Percentiles rank a stretch among this genome's conserved stretches.
These are phyloP conservation scores for Agaricales sp. DNA, from an alignment of 1,284 basidiomycete species.

Conservation along the genomic window DNA sequence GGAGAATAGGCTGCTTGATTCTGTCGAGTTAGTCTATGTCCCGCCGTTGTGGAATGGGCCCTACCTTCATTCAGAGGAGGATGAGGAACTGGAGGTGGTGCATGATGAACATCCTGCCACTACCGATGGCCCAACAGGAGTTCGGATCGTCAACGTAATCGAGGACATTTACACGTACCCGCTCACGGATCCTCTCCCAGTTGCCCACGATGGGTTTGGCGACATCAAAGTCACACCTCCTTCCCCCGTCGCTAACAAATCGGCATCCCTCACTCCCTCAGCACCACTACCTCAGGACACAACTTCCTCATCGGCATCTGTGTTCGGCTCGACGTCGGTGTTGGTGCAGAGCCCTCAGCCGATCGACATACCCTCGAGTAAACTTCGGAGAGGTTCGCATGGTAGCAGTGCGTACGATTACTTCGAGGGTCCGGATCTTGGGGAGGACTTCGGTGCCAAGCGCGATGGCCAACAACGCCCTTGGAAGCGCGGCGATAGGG, in stretches of 20 bases:
- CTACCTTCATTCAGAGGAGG: constrained; percentile 7
- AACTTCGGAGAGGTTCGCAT: background rate
- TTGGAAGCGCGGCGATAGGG: constrained; percentile 4
- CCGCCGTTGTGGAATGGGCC: constrained; percentile 23
- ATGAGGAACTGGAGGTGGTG: constrained; percentile 24
- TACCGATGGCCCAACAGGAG: background rate
- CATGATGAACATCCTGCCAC: background rate
- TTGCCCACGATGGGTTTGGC: background rate
- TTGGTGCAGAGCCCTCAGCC: background rate
- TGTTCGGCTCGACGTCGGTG: no score
- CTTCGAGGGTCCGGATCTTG: constrained; percentile 48
- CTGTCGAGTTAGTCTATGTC: constrained; percentile 65
- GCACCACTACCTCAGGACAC: no score
- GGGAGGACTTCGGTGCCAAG: constrained; percentile 23
- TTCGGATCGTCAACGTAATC: background rate
- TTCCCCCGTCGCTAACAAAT: background rate
- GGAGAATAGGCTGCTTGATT: constrained; percentile 21
- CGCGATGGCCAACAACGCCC: constrained; percentile 8
- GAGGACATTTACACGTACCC: background rate
- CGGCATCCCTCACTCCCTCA: background rate
- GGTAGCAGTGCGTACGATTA: constrained; percentile 38
- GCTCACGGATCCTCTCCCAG: background rate
- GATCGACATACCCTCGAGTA: background rate
- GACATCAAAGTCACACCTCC: background rate
- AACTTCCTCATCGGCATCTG: no score